Base-by-base conservation (phyloP, 1,284 basidiomycete genomes). In the Boletus albobrunnescens region DNA sequence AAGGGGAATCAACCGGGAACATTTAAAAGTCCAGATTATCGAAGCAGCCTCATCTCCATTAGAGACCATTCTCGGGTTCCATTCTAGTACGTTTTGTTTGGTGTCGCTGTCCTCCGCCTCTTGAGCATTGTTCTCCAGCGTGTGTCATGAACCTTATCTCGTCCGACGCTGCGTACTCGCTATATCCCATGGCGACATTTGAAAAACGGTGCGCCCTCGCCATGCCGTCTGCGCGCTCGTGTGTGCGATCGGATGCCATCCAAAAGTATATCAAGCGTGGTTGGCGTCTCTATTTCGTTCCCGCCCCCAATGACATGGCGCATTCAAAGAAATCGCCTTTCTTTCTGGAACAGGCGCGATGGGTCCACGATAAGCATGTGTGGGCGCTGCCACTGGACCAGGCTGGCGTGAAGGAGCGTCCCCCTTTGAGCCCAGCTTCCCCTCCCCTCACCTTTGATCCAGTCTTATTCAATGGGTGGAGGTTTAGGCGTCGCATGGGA, bases 101-200 rank as follows among this genome's bases (percentile, higher is more conserved):
- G 30, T 27, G 26, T 27, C 8, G 11, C 3, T 22, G 22, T 6
- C 6, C 4, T 22, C 22, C 4, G 22, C 6, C 14, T 19, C 32
- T 19, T 33, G 32, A 33, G 9, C 12, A 17, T 10, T 30, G 13
- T 30, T 30, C 4, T 30, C 3, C 23, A 74, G 75, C 74, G 3
- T 70, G 68, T 16, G 76, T 76, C 2, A 74, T 77, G 72, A 78
- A 68, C 59, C 57, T 64, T 52, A 67, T 72, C 51, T 51, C 67
- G 8, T 60, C 61, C 37, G 55, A 65, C 17, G 56, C 57, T 0
- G 69, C 67, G 3, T 69, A 64, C 31, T 51, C 65, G 1, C 52
- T 71, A 6, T 71, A 67, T 45, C 68, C 71, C 5, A 11, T 51
- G 1, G 61, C 65, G 11, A 72, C 69, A 2, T 69, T 70, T 23